Percentiles rank a stretch among this genome's conserved stretches.
These are phyloP conservation scores for Umbilicus rupestris DNA, from an alignment of 164 flowering plant genomes.

Conservation along the genomic window DNA sequence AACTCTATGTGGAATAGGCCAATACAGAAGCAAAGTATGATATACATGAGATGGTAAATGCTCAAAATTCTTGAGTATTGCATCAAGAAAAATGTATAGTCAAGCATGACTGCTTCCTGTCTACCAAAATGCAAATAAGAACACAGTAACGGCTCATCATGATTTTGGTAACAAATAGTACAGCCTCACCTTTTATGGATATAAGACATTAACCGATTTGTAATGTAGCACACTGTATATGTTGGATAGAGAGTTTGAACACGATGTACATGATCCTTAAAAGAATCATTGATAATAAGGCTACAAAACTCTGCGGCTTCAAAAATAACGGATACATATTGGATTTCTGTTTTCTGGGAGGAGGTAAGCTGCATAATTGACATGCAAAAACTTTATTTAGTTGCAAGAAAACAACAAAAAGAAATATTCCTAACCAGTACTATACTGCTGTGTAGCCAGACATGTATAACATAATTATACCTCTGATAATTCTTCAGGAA, in stretches of 20 bases:
- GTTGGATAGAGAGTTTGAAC: slow-evolving; percentile 55
- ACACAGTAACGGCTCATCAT: background rate
- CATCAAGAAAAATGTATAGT: background rate
- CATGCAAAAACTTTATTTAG: background rate
- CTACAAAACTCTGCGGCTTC: slow-evolving; percentile 85
- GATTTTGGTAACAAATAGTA: background rate
- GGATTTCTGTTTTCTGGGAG: slow-evolving; percentile 33
- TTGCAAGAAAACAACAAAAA: background rate
- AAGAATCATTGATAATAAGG: slow-evolving; percentile 34
- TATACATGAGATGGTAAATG: background rate
- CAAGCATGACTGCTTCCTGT: background rate
- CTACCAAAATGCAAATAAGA: background rate
- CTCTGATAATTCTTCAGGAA: slow-evolving; percentile 66
- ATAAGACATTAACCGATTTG: slow-evolving; percentile 66
- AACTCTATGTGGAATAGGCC: background rate
- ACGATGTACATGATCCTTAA: slow-evolving; percentile 43
- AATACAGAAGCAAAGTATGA: background rate
- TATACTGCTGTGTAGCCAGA: background rate
- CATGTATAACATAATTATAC: slow-evolving; percentile 21
- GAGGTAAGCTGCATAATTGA: slow-evolving; percentile 40
- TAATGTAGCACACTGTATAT: slow-evolving; percentile 67
- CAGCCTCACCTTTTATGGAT: slow-evolving; percentile 60
- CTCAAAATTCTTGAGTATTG: background rate
- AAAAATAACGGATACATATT: slow-evolving; percentile 55
- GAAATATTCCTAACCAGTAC: background rate